Percentiles rank a stretch among this genome's conserved stretches.
Evolutionary conservation across 208 protist genomes (phyloP).

Genomic region (Tetramitus jugosus): DNA sequence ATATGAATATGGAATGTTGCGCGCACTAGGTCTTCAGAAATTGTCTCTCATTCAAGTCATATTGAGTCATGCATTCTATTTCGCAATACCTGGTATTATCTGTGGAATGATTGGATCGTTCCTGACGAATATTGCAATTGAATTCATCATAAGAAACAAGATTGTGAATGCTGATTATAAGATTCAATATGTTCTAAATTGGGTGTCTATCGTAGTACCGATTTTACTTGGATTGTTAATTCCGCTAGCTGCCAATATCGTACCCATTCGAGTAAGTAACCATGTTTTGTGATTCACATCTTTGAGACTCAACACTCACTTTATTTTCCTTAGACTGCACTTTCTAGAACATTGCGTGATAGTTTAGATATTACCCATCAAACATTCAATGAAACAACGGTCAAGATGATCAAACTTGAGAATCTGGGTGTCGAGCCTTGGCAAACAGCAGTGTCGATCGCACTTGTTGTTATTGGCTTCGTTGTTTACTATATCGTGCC

Average conservation of each 20-base stretch:
- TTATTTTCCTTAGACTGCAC: too few species aligned
- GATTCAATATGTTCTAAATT: background rate
- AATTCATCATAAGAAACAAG: background rate
- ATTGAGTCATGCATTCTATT: slow-evolving; percentile 60
- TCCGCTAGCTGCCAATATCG: slow-evolving; percentile 66
- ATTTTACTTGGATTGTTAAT: slow-evolving; percentile 55
- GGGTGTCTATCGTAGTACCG: slow-evolving; percentile 50
- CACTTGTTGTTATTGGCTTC: slow-evolving; percentile 74
- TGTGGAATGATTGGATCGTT: slow-evolving; percentile 60
- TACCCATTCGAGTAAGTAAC: slow-evolving; percentile 65
- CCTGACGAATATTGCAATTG: slow-evolving; percentile 51
- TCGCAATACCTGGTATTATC: slow-evolving; percentile 70
- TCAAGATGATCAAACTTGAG: slow-evolving; percentile 74
- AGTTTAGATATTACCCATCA: slow-evolving; percentile 85
- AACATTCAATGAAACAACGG: slow-evolving; percentile 63
- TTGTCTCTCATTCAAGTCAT: slow-evolving; percentile 65
- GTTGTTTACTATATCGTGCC: slow-evolving; percentile 87
- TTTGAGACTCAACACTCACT: too few species aligned
- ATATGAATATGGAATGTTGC: slow-evolving; percentile 90
- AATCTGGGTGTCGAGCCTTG: slow-evolving; percentile 67
- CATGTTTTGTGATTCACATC: too few species aligned
- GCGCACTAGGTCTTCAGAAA: slow-evolving; percentile 75
- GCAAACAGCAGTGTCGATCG: slow-evolving; percentile 58
- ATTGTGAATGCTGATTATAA: slow-evolving; percentile 32
- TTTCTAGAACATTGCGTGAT: slow-evolving; percentile 71